Base-by-base conservation (phyloP, 257 asterid species). In the Datura wrightii region DNA sequence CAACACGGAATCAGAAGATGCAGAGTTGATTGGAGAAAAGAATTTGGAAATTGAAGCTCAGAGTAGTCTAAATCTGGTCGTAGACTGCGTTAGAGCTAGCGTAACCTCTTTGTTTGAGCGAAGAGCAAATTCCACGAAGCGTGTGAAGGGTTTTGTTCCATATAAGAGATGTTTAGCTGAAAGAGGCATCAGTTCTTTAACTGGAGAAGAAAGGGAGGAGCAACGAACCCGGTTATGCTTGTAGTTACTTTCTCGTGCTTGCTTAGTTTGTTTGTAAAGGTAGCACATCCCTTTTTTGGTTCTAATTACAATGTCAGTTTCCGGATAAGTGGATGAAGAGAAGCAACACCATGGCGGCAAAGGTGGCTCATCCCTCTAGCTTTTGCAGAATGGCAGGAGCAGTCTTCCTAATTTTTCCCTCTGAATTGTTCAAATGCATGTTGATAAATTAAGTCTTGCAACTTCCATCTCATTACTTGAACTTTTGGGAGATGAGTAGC, bases 131-230 rank as follows among this genome's bases (percentile, higher is more conserved):
- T 80, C 92, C 19, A 14, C 74, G 19, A 88, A 87, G 76, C 83
- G 88, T 16, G 85, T 88, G 78, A 89, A 85, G 86, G 99, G 99
- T 3, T 96, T 96, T 80, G 89, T 93, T 72, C 99, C 99, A 0
- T 96, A 94, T 83, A 96, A 93, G 87, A 90, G 98, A 87, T 93
- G 97, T 86, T 80, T 92, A 24, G 87, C 88, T 53, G 87, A 85
- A 80, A 90, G 88, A 83, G 89, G 87, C 71, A 55, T 55, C 10
- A 18, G 48, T 5, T 87, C 92, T 42, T 79, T 87, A 76, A 76
- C 83, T 0, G 86, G 83, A 4, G 92, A 91, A 66, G 97, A 91
- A 84, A 91, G 92, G 87, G 95, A 89, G 80, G 92, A 90, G 62
- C 95, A 90, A 48, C 88, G 93, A 53, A 78, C 87, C 19, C 93